Percentiles rank a stretch among this genome's conserved stretches.
These are phyloP conservation scores for Porogramme epimiltina DNA, from an alignment of 1,284 basidiomycete species.

Conservation along the genomic window DNA sequence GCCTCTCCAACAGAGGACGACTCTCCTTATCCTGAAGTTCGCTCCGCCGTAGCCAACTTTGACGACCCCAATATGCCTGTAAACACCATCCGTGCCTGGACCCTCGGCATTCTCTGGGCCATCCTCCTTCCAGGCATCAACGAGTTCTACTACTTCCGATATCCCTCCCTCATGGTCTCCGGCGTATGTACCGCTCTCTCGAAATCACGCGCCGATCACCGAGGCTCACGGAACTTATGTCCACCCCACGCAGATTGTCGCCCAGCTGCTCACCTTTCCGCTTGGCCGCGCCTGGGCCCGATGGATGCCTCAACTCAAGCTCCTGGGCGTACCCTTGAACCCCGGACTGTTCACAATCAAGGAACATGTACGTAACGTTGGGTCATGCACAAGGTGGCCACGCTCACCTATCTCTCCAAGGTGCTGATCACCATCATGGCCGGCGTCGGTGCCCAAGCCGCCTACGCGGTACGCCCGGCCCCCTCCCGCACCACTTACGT, in stretches of 20 bases:
- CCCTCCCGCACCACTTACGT: too few relatives aligned
- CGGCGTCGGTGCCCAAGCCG: constrained; percentile 56
- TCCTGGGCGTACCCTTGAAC: constrained; percentile 58
- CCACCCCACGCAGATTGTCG: constrained; percentile 42
- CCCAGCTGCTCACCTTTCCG: constrained; percentile 62
- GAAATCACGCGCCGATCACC: not conserved
- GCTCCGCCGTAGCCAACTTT: constrained; percentile 36
- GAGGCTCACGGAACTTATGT: not conserved
- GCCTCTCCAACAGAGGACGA: constrained; percentile 28
- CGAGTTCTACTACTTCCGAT: constrained; percentile 71
- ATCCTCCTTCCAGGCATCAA: constrained; percentile 59
- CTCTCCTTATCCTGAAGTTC: constrained; percentile 38
- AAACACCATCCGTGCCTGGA: constrained; percentile 63
- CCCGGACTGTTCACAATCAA: constrained; percentile 73
- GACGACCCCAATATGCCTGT: constrained; percentile 37
- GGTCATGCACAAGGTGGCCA: not conserved
- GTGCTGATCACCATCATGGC: constrained; percentile 72
- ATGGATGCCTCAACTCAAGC: constrained; percentile 49
- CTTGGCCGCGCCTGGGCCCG: constrained; percentile 58
- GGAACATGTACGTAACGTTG: constrained; percentile 49
- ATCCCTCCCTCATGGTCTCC: constrained; percentile 51
- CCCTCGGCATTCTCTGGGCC: constrained; percentile 48
- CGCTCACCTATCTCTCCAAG: constrained; percentile 8
- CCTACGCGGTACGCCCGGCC: constrained; percentile 47
- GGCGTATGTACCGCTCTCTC: constrained; percentile 22